phyloP scores from a whole-genome alignment of 148 eudicot species.

The Mesembryanthemum crystallinum region DNA sequence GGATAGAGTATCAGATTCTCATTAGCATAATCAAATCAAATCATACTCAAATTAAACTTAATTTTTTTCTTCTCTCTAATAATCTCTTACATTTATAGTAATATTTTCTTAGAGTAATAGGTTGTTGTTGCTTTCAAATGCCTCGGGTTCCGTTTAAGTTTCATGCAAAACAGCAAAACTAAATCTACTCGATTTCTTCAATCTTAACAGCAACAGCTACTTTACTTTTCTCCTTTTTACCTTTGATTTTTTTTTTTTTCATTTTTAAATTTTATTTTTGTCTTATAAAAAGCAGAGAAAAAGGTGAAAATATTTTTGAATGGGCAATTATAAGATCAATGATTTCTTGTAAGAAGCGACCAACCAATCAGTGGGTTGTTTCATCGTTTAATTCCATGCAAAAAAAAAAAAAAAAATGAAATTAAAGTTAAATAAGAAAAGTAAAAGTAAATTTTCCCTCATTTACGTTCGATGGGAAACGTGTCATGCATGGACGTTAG shows the following conservation, averaged over 20 bases:
- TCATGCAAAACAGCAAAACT: conserved; percentile 29
- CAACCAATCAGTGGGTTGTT: conserved; percentile 18
- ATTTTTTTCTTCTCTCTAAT: too few species aligned
- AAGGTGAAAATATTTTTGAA: conserved; percentile 23
- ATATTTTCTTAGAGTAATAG: not conserved
- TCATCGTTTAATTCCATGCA: conserved; percentile 38
- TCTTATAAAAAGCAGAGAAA: conserved; percentile 48
- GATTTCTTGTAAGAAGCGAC: conserved; percentile 37
- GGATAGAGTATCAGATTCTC: conserved; percentile 38
- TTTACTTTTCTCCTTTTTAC: conserved; percentile 17
- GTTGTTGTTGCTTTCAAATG: conserved; percentile 8
- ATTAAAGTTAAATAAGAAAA: not conserved
- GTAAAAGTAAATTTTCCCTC: conserved; percentile 2
- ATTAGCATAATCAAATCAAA: not conserved
- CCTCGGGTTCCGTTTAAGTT: conserved; percentile 23
- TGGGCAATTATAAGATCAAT: conserved; percentile 23
- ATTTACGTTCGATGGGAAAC: conserved; percentile 38
- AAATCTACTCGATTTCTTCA: conserved; percentile 47
- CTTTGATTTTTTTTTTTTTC: conserved; percentile 5
- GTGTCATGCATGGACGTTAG: conserved; percentile 62
- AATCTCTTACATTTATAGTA: too few species aligned
- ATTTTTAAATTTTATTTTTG: not conserved
- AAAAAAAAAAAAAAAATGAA: conserved; percentile 11
- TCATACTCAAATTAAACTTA: not conserved
- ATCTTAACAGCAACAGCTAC: conserved; percentile 1